Evolutionary conservation across 352 stramenopile genomes (phyloP), one percentile per base, ranked within the genome.

Genomic region (Albugo candida): DNA sequence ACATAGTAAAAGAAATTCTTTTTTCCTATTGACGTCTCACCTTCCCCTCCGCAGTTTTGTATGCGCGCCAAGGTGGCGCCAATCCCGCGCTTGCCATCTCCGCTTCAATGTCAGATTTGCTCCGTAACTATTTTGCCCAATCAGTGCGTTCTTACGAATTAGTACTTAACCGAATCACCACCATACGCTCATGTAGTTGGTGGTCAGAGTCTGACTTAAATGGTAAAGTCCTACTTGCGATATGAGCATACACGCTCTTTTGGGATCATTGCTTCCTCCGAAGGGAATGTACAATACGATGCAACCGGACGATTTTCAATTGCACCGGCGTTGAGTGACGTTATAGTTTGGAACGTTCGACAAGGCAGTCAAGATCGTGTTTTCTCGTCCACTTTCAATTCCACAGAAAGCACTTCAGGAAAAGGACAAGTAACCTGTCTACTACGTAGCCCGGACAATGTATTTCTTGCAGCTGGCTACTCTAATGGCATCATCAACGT

Each of bases 171-270:
- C 24, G 24, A 31, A 31, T 31, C 24, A 31, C 24, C 24, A 31
- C 24, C 24, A 8, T 31, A 31, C 24, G 24, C 24, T 31, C 24
- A 31, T 31, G 24, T 31, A 31, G 24, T 31, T 31, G 24, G 24
- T 31, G 24, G 24, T 31, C 24, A 31, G 24, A 31, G 24, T 8
- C 38, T 24, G 38, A 19, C 51, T 54, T 2, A 59, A 53, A 84
- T 83, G 69, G 83, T 92, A 69, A 95, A 96, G 75, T 94, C 78
- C 48, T 96, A 96, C 56, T 65, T 95, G 55, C 82, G 87, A 49
- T 97, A 96, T 54, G 74, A 88, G 60, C 80, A 83, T 53, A 61
- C 79, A 51, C 67, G 65, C 53, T 83, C 74, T 40, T 95, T 96
- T 56, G 88, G 88, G 51, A 69, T 97, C 13, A 91, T 97, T 46